Evolutionary conservation across 345 rosid species (phyloP), one percentile per base, ranked within the genome.

Genomic region (Citrus sinensis): DNA sequence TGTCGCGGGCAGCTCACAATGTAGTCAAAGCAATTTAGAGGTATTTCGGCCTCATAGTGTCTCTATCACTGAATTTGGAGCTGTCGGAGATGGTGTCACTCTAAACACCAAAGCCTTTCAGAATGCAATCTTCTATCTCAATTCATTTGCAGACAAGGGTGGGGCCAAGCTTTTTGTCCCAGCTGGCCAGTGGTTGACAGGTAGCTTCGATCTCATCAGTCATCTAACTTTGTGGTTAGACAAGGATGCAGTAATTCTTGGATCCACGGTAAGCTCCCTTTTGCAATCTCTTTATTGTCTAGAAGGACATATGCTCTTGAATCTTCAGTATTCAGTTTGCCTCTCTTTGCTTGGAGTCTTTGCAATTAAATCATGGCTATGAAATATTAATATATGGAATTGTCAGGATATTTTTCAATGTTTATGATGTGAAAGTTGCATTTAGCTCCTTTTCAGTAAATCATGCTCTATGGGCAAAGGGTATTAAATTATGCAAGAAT

Each of bases 111-210:
- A 94, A 85, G 99, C 99, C 3, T 96, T 96, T 82, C 99, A 96
- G 84, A 96, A 96, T 84, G 99, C 98, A 75, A 88, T 96, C 87
- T 94, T 96, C 88, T 96, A 96, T 79, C 97, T 96, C 72, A 94
- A 94, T 87, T 92, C 99, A 20, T 96, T 96, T 78, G 74, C 97
- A 46, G 99, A 96, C 83, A 96, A 96, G 84, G 98, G 98, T 0
- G 99, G 99, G 71, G 99, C 99, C 81, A 94, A 96, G 86, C 97
- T 96, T 76, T 96, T 92, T 74, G 97, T 96, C 72, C 99, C 99
- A 0, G 88, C 95, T 70, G 98, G 99, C 69, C 89, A 86, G 76
- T 96, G 99, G 99, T 86, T 94, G 86, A 96, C 99, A 35, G 99
- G 99, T 74, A 96, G 98, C 88, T 96, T 96, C 77, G 90, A 94